phyloP scores from a whole-genome alignment of 306 rosid species.

The Sechiopsis laciniata region DNA sequence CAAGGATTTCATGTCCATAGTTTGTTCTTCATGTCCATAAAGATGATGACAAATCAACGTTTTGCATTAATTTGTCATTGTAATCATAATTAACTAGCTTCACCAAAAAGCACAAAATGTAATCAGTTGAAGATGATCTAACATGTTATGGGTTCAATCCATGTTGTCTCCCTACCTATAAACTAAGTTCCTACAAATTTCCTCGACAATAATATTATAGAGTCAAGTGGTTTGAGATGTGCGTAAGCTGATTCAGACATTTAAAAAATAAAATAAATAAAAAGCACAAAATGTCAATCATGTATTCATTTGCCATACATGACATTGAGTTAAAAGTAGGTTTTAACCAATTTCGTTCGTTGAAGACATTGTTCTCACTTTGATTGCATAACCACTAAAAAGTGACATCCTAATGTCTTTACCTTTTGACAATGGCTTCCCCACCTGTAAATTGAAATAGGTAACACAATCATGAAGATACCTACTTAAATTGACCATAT shows the following conservation, averaged over 20 bases:
- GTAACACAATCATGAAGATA: slow-evolving; percentile 33
- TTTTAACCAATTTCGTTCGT: background rate
- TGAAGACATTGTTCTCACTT: background rate
- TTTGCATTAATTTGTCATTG: background rate
- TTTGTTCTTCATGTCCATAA: no score
- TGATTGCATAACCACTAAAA: slow-evolving; percentile 11
- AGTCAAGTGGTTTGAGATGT: no score
- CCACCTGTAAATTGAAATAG: slow-evolving; percentile 30
- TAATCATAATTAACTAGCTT: background rate
- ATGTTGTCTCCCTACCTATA: no score
- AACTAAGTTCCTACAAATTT: no score
- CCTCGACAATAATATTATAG: no score
- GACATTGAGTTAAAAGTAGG: background rate
- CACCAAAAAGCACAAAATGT: background rate
- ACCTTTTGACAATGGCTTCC: slow-evolving; percentile 35
- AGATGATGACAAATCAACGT: background rate
- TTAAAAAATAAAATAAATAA: no score
- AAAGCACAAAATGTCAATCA: background rate
- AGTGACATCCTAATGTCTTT: slow-evolving; percentile 23
- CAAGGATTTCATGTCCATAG: background rate
- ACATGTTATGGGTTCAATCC: no score
- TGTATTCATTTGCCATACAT: background rate
- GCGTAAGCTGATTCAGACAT: no score
- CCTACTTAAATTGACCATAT: slow-evolving; percentile 23
- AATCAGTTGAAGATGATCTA: no score